Evolutionary conservation across 106 monocot species (phyloP).

Genomic region (Dioscorea zingiberensis): DNA sequence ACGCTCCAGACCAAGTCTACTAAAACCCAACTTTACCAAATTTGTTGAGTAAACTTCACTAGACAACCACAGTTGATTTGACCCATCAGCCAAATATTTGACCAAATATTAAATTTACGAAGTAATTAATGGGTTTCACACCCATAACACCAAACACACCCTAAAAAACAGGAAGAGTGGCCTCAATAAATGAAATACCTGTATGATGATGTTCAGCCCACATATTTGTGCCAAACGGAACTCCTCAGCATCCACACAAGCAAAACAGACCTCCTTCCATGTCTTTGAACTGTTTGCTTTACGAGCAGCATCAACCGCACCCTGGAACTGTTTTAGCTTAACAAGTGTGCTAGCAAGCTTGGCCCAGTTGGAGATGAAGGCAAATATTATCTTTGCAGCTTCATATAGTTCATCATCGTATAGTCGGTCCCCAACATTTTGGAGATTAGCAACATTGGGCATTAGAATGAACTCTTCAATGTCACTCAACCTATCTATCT

Average conservation of each 20-base stretch:
- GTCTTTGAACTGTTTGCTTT: slow-evolving; percentile 98
- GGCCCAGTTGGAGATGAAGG: slow-evolving; percentile 99
- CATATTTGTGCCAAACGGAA: slow-evolving; percentile 95
- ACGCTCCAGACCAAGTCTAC: too few relatives aligned
- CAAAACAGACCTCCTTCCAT: slow-evolving; percentile 99
- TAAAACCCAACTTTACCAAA: too few relatives aligned
- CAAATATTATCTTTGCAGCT: slow-evolving; percentile 98
- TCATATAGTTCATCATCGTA: slow-evolving; percentile 91
- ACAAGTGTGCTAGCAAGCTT: slow-evolving; percentile 82
- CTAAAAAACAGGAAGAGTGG: too few relatives aligned
- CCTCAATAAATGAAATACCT: slow-evolving; percentile 33
- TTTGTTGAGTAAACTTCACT: too few relatives aligned
- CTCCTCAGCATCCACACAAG: slow-evolving; percentile 98
- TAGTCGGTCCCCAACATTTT: slow-evolving; percentile 89
- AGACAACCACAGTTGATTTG: too few relatives aligned
- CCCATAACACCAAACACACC: too few relatives aligned
- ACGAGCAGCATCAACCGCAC: slow-evolving; percentile 98
- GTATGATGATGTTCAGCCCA: slow-evolving; percentile 92
- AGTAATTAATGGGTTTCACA: too few relatives aligned
- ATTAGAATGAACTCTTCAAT: slow-evolving; percentile 98
- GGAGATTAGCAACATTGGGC: slow-evolving; percentile 99
- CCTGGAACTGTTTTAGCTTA: slow-evolving; percentile 92
- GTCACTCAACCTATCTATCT: slow-evolving; percentile 84
- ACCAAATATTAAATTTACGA: too few relatives aligned
- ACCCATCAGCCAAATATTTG: too few relatives aligned